Evolutionary conservation across 106 monocot genomes (phyloP), one percentile per base, ranked within the genome.

Genomic region (Dioscorea alata): DNA sequence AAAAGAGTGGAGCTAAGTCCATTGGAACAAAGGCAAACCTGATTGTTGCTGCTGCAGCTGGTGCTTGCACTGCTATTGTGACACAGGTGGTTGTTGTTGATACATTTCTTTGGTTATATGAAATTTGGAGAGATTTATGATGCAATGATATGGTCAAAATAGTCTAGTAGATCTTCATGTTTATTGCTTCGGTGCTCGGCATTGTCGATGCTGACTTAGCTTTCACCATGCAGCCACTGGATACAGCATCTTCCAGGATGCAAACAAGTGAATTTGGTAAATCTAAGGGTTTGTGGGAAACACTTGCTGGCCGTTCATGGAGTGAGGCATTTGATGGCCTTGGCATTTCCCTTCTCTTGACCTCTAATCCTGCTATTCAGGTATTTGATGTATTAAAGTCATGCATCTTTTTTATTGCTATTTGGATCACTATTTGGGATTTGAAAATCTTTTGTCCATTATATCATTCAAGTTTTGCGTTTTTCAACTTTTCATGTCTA

Each of bases 221-320:
- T 63, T 49, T 60, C 48, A 32, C 71, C 53, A 20, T 80, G 23
- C 64, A 97, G 97, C 97, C 97, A 69, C 72, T 97, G 72, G 97
- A 97, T 83, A 97, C 84, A 51, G 92, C 92, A 69, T 84, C 97
- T 57, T 97, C 97, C 48, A 88, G 82, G 79, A 97, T 97, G 97
- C 97, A 97, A 85, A 92, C 97, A 66, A 89, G 97, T 81, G 92
- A 80, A 48, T 97, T 92, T 85, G 97, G 92, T 57, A 87, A 92
- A 68, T 86, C 92, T 6, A 92, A 78, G 63, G 89, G 97, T 22
- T 73, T 97, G 50, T 89, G 82, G 84, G 74, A 82, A 68, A 92
- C 89, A 66, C 86, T 97, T 61, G 66, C 92, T 22, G 81, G 76
- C 20, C 86, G 87, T 67, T 84, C 86, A 50, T 82, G 74, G 84